Evolutionary conservation across 1,284 basidiomycete genomes (phyloP), one percentile per base, ranked within the genome.

Genomic region (Ceratobasidium papillatum): DNA sequence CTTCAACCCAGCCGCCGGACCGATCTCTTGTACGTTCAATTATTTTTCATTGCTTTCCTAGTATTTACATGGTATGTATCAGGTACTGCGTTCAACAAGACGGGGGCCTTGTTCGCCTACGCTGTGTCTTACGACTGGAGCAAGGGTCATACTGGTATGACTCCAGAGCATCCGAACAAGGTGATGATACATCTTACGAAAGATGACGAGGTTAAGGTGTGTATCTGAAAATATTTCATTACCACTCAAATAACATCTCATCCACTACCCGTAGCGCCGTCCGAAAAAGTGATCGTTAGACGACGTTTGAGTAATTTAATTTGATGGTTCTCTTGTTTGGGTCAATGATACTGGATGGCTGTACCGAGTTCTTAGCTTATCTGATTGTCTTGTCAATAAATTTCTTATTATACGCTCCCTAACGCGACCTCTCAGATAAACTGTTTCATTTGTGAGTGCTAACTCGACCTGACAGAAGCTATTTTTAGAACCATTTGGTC

Each of bases 181-280:
- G 84, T 97, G 78, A 94, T 96, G 92, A 83, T 97, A 75, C 95
- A 97, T 81, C 89, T 91, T 19, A 93, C 94, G 83, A 94, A 94
- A 84, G 92, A 94, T 58, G 94, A 95, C 9, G 94, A 96, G 83
- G 91, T 95, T 76, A 92, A 90, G 84, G 72, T 45, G 34, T 17
- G 66, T 38, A n/a, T 45, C 17, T 43, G 4, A 22, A 17, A 47
- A 47, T 17, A 9, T n/a, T 9, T 38, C 36, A 11, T 14, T 36
- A 8, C 8, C 51, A 54, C 51, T 9, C 8, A 19, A 45, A 45
- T 45, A 45, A 19, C 43, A 9, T 27, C 22, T 30, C n/a, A 30
- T 58, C 14, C 14, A 17, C 9, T 17, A 19, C 34, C 17, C 14
- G 7, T 62, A 62, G 59, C 59, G 59, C 27, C 59, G 59, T 11